phyloP scores from a whole-genome alignment of 2,329 filamentous ascomycete species.

The Dactylellina leptospora region DNA sequence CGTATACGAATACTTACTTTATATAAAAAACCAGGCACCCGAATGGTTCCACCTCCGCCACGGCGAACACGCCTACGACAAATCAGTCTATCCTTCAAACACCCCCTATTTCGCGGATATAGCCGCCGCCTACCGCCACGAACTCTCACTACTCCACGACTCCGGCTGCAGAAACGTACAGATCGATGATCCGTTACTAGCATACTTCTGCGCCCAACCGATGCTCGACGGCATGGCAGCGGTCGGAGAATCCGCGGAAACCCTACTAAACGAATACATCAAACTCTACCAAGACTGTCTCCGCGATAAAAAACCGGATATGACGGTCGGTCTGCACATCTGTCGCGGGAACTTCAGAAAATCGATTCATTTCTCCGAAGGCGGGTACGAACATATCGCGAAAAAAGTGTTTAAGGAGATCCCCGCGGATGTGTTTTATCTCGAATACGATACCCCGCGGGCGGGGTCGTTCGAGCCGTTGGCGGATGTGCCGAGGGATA shows the following conservation, averaged over 20 bases:
- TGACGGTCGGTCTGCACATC: conserved; percentile 80
- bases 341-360: conserved; percentile 75
- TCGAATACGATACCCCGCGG: conserved; percentile 74
- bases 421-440: conserved; percentile 73
- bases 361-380: conserved; percentile 72
- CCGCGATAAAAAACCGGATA: conserved; percentile 69
- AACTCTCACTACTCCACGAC: conserved; percentile 70
- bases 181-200: conserved; percentile 73
- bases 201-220: conserved; percentile 77
- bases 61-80: conserved; percentile 67
- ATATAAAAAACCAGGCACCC: conserved; percentile 27
- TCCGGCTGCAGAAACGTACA: conserved; percentile 73
- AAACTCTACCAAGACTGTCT: conserved; percentile 78
- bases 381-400: conserved; percentile 73
- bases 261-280: conserved; percentile 78
- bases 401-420: conserved; percentile 72
- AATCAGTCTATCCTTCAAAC: conserved; percentile 67
- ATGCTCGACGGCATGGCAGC: conserved; percentile 75
- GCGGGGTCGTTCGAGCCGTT: conserved; percentile 74
- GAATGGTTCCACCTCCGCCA: conserved; percentile 51
- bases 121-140: conserved; percentile 72
- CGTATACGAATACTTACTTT: not conserved
- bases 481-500: conserved; percentile 68
- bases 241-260: conserved; percentile 75
- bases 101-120: conserved; percentile 73